These are phyloP conservation scores for Begonia masoniana DNA, from an alignment of 306 rosid genomes.

Conservation along the genomic window DNA sequence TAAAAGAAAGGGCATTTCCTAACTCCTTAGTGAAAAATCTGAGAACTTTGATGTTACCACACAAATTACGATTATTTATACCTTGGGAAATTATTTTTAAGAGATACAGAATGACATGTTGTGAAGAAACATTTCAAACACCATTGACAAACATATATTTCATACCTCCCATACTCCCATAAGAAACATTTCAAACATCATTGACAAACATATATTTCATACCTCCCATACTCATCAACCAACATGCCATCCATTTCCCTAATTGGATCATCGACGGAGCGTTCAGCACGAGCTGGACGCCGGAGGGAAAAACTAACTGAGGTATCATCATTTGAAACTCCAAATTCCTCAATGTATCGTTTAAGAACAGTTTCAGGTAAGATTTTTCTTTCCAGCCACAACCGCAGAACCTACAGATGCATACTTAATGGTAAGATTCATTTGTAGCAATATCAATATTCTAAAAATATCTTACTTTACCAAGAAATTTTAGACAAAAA, in stretches of 20 bases:
- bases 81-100: neutral
- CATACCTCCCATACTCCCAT: conserved; percentile 92
- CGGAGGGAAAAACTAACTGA: conserved; percentile 50
- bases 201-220: conserved; percentile 9
- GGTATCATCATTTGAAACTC: conserved; percentile 73
- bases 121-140: neutral
- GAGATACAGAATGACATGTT: neutral
- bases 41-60: too few species aligned
- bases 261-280: conserved; percentile 91
- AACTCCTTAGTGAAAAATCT: too few species aligned
- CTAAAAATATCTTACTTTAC: too few species aligned
- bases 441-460: too few species aligned
- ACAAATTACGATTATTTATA: too few species aligned
- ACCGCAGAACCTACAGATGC: conserved; percentile 59
- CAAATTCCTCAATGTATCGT: conserved; percentile 81
- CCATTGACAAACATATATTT: neutral
- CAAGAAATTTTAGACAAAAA: too few species aligned
- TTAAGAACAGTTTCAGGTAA: conserved; percentile 80
- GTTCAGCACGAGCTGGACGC: conserved; percentile 96
- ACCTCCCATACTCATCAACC: conserved; percentile 99
- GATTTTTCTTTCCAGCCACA: conserved; percentile 97
- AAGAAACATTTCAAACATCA: neutral
- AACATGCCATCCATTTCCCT: conserved; percentile 99
- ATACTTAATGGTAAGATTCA: too few species aligned
- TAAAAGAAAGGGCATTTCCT: too few species aligned